phyloP scores from a whole-genome alignment of 768 basidiomycete genomes.

The Boletus huronensis region DNA sequence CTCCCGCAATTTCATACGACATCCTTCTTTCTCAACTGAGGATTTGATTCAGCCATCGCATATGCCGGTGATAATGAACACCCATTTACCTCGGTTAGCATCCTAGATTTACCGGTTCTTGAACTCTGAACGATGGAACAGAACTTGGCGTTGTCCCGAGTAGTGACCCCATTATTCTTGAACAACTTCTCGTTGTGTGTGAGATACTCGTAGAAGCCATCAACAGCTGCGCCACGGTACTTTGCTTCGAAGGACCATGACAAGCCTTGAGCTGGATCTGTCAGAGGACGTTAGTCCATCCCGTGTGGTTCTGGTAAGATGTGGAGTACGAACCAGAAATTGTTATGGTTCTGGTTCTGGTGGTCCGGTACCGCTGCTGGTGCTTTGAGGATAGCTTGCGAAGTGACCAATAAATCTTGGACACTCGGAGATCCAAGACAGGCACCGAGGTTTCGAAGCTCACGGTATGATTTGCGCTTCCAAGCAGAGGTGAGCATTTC shows the following conservation, averaged over 20 bases:
- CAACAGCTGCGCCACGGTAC: not conserved
- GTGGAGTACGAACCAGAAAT: not conserved
- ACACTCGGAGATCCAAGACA: not conserved
- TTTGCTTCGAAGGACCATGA: too few species aligned
- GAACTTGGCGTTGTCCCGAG: not conserved
- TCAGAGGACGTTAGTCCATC: too few species aligned
- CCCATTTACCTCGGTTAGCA: not conserved
- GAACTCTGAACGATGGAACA: slow-evolving; percentile 5
- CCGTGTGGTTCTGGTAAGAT: not conserved
- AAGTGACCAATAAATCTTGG: not conserved
- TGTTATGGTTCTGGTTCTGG: too few species aligned
- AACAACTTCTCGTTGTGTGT: not conserved
- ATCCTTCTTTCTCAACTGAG: not conserved
- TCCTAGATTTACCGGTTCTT: slow-evolving; percentile 3
- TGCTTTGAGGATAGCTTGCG: not conserved
- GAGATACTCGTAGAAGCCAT: slow-evolving; percentile 9
- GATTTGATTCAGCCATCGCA: not conserved
- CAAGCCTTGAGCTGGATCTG: too few species aligned
- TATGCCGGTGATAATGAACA: not conserved
- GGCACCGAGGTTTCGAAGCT: slow-evolving; percentile 3
- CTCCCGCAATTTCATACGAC: not conserved
- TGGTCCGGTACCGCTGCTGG: not conserved
- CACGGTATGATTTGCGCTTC: not conserved
- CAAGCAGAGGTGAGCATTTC: not conserved
- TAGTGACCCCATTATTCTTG: not conserved